phyloP scores from a whole-genome alignment of 768 basidiomycete genomes.

The Asterophora parasitica region DNA sequence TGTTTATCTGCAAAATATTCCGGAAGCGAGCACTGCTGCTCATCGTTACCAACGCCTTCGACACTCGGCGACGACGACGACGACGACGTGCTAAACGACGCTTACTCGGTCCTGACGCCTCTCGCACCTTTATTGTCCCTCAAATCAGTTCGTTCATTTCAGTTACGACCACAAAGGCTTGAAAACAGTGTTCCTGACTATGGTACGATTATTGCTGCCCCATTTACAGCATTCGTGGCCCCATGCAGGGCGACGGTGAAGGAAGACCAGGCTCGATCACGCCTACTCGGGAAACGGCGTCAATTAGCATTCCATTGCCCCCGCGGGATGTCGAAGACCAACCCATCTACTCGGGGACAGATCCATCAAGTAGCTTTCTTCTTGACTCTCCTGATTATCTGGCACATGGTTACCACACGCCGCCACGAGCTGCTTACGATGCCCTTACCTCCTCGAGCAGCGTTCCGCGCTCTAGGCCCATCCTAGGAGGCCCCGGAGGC shows the following conservation, averaged over 20 bases:
- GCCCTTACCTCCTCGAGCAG: slow-evolving; percentile 1
- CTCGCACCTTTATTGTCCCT: too few relatives aligned
- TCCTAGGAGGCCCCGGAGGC: slow-evolving; percentile 10
- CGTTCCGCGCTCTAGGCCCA: slow-evolving; percentile 15
- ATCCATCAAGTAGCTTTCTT: slow-evolving; percentile 6
- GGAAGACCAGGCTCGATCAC: slow-evolving; percentile 1
- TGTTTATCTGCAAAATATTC: not conserved
- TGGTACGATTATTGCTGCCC: too few relatives aligned
- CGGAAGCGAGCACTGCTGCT: too few relatives aligned
- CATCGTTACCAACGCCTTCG: too few relatives aligned
- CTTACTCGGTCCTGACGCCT: too few relatives aligned
- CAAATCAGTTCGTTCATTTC: not conserved
- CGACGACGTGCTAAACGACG: too few relatives aligned
- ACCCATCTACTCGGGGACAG: not conserved
- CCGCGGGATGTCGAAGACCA: not conserved
- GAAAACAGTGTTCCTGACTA: too few relatives aligned
- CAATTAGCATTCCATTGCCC: not conserved
- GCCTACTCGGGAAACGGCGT: slow-evolving; percentile 2
- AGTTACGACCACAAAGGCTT: not conserved
- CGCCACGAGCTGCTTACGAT: slow-evolving; percentile 4
- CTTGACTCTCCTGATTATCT: slow-evolving; percentile 25
- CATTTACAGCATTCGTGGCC: too few relatives aligned
- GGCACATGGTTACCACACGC: slow-evolving; percentile 4
- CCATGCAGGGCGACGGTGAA: not conserved
- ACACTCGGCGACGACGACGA: too few relatives aligned